Conservation (phyloP, 306 rosid species). For the Clitoria ternatea region DNA sequence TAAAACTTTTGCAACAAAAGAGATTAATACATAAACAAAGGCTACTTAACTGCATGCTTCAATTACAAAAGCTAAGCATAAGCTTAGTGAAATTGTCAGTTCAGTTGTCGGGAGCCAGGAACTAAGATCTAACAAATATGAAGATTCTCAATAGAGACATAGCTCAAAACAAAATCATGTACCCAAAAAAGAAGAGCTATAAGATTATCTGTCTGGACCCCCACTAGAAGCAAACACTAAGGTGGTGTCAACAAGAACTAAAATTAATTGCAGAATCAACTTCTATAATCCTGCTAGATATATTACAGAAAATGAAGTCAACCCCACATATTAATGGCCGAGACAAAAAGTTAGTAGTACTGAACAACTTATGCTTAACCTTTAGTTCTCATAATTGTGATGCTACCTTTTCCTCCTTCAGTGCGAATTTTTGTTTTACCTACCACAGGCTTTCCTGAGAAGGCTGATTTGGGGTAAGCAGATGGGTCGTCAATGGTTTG, state of each 20-base stretch:
- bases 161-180: conserved; percentile 18
- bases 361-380: conserved; percentile 48
- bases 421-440: conserved; percentile 92
- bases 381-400: conserved; percentile 93
- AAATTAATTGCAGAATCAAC: conserved; percentile 31
- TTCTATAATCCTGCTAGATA: conserved; percentile 22
- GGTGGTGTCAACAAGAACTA: conserved; percentile 29
- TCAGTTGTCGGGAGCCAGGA: too few relatives aligned
- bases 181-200: conserved; percentile 11
- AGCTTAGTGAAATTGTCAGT: conserved; percentile 28
- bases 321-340: conserved; percentile 14
- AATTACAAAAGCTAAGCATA: conserved; percentile 31
- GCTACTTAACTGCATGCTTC: conserved; percentile 22
- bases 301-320: conserved; percentile 30
- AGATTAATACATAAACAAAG: not conserved
- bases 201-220: conserved; percentile 18
- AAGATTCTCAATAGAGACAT: conserved; percentile 23
- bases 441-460: conserved; percentile 97
- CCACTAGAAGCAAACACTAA: conserved; percentile 31
- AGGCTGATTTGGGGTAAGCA: conserved; percentile 82
- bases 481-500: conserved; percentile 52
- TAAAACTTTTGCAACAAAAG: not conserved
- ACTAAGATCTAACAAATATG: conserved; percentile 19
- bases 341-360: conserved; percentile 17
- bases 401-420: conserved; percentile 97